Evolutionary conservation across 306 rosid genomes (phyloP), one percentile per base, ranked within the genome.

Genomic region (Dryas octopetala): DNA sequence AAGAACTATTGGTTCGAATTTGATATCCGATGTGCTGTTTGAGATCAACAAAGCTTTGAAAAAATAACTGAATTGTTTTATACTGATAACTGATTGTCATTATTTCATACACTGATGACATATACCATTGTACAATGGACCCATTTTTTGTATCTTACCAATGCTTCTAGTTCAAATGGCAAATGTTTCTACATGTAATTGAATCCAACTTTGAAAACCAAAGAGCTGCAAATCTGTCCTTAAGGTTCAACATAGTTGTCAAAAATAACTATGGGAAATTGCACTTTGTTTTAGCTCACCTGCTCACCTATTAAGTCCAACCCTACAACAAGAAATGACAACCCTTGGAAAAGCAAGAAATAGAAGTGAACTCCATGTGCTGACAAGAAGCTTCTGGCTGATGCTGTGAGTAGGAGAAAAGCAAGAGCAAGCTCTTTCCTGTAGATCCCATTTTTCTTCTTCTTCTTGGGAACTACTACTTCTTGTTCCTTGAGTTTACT

Each of bases 281-380:
- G 68, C 19, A 28, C 66, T 61, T 47, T 32, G 38, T 79, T 83
- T 90, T 84, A 92, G 89, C 85, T 85, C 65, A 92, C 74, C 76
- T 96, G 99, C 86, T 96, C 99, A 12, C 99, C 99, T 64, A 96
- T 96, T 51, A 96, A 89, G 87, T 96, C 99, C 86, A 96, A 80
- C 19, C 98, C 99, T 79, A 96, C 84, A 5, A 86, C 83, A 9
- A 96, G 96, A 79, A 96, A 96, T 63, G 99, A 80, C 84, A 96
- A 70, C 28, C 99, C 99, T 85, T 96, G 99, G 83, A 96, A 96
- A 7, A 96, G 98, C 86, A 96, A 85, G 83, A 89, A 96, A 66
- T 96, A 96, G 83, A 96, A 96, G 80, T 96, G 99, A 81, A 96
- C 85, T 76, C 99, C 99, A 66, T 96, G 99, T 13, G 85, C 97